Base-by-base conservation (phyloP, 78 protist genomes). In the Dictyostelium capitatum region DNA sequence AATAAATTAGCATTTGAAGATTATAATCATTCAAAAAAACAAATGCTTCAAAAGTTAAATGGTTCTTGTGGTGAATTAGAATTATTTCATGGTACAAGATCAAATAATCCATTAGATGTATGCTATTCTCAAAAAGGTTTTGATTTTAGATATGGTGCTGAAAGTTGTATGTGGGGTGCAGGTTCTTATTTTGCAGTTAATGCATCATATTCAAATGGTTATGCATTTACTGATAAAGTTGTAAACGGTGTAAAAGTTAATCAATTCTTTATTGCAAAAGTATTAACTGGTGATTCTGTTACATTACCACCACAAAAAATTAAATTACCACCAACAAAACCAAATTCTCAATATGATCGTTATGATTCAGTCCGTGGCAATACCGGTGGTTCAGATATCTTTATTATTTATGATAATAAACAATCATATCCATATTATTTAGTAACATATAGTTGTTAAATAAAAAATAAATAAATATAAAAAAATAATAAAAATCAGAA, bases 231-330 rank as follows among this genome's bases (percentile, higher is more conserved):
- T 9, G 20, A 2, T 37, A 37, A 9, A 19, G 43, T 8, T 20
- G 9, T 43, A 2, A 41, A 75, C 2, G 43, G 43, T 37, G 14
- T 20, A 19, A 19, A 54, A 54, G 20, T 28, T 7, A 70, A 70
- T 8, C 67, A 75, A 75, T 51, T 75, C 65, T 75, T 75, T 75
- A 15, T 75, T 28, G 82, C 82, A 1, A 75, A 50, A 51, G 82
- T 75, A 47, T 51, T 75, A 50, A n/a, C 28, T 28, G 82, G 82
- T 15, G 82, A 75, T 14, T 28, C 82, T 10, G 25, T 75, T 75
- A 6, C 10, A 12, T 25, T 51, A 25, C 51, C 25, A 75, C 20
- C 17, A 4, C n/a, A 7, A 8, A 43, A 54, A 14, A 1, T 75
- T 19, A 54, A 15, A 41, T 14, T n/a, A 10, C 82, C 82, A 51